phyloP scores from a whole-genome alignment of 768 basidiomycete genomes.

The Lactarius deliciosus region DNA sequence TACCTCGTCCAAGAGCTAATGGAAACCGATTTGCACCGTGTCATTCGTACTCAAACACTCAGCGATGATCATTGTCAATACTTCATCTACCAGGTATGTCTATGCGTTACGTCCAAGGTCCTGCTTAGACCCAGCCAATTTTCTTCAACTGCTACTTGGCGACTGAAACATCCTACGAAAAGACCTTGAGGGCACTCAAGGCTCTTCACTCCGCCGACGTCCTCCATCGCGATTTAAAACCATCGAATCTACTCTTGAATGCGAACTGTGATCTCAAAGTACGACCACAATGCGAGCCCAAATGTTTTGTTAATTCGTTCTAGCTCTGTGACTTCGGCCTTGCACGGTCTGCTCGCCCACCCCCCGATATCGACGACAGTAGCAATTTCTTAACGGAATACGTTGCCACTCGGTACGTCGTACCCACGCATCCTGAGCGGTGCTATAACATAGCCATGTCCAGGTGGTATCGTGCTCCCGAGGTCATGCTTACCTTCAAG shows the following conservation, averaged over 20 bases:
- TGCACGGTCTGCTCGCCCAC: constrained; percentile 74
- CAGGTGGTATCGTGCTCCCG: constrained; percentile 96
- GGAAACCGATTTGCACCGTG: constrained; percentile 96
- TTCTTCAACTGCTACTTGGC: neutral
- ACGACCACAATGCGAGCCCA: constrained; percentile 25
- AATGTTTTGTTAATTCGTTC: neutral
- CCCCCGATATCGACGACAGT: constrained; percentile 72
- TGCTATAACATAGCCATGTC: constrained; percentile 6
- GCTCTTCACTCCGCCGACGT: constrained; percentile 95
- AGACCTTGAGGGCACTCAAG: constrained; percentile 91
- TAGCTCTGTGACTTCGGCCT: constrained; percentile 88
- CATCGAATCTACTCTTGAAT: constrained; percentile 92
- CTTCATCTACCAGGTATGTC: constrained; percentile 87
- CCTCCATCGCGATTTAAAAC: constrained; percentile 93
- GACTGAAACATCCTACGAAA: constrained; percentile 5
- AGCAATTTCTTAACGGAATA: constrained; percentile 92
- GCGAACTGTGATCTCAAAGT: constrained; percentile 97
- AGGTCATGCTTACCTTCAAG: constrained; percentile 98
- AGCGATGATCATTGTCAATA: constrained; percentile 97
- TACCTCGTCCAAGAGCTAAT: constrained; percentile 74
- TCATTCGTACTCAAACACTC: constrained; percentile 91
- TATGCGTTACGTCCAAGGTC: constrained; percentile 12
- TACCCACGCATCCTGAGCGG: constrained; percentile 23
- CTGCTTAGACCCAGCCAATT: neutral
- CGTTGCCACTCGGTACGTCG: constrained; percentile 79